Evolutionary conservation across 768 basidiomycete species (phyloP), one percentile per base, ranked within the genome.

Genomic region (Rhodotorula toruloides): DNA sequence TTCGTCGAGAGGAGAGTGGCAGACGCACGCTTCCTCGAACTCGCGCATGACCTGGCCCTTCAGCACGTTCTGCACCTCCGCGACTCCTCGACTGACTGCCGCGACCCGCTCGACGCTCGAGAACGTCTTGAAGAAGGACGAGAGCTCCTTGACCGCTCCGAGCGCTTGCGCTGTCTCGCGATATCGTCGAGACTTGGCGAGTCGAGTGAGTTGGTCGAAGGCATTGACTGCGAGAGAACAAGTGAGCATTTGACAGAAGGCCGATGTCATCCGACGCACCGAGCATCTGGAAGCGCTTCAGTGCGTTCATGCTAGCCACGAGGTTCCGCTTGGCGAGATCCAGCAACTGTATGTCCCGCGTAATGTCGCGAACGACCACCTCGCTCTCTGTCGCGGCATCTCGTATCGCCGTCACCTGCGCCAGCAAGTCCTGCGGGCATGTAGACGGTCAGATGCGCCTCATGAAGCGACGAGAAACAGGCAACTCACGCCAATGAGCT

Each of bases 341-440:
- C 39, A 99, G 82, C 9, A 88, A 84, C 76, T 97, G 93, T 54
- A 99, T 98, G 77, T 99, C 96, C 71, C 89, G 88, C 4, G 96
- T 99, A 71, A 98, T 96, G 72, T 90, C 86, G 58, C 88, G 83
- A 32, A 98, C 96, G 54, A 98, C 90, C 3, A 91, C 91, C 74
- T 98, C 96, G 5, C 91, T 92, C 76, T 99, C 96, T 1, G 91
- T 89, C 0, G 94, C 92, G 76, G 97, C 97, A 78, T 97, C 92
- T 49, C 91, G 84, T 71, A 98, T 96, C 61, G 88, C 87, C 43
- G 88, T 92, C 85, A 97, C 94, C 79, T 98, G 94, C 34, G 88
- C 86, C 54, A 98, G 83, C 22, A 98, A 82, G 75, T 96, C 92
- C 93, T 97, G 74, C 17, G 16, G 13, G 36, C 21, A 3, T 14